These are phyloP conservation scores for Leccinum variicolor DNA, from an alignment of 768 basidiomycete genomes.

Conservation along the genomic window DNA sequence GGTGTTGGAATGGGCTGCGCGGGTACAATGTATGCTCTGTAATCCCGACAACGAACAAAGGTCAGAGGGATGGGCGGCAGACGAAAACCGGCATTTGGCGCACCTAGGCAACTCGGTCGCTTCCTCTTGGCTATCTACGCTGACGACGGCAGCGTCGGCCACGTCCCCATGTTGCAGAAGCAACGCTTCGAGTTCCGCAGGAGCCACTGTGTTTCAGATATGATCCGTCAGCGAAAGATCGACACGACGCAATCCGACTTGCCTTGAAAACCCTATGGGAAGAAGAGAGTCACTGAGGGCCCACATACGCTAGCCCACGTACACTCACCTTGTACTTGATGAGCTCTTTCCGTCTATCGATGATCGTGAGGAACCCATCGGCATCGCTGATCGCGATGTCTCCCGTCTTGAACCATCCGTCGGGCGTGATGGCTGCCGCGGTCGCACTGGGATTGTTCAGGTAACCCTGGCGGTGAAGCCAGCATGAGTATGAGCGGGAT, in stretches of 20 bases:
- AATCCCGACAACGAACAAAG: background rate
- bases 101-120: slow-evolving; percentile 82
- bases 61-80: background rate
- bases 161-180: slow-evolving; percentile 73
- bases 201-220: slow-evolving; percentile 53
- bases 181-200: slow-evolving; percentile 80
- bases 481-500: background rate
- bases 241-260: slow-evolving; percentile 3
- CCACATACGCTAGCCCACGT: background rate
- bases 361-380: slow-evolving; percentile 73
- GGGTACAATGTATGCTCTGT: slow-evolving; percentile 46
- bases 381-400: slow-evolving; percentile 67
- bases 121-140: slow-evolving; percentile 59
- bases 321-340: slow-evolving; percentile 65
- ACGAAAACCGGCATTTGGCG: background rate
- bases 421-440: slow-evolving; percentile 58
- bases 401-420: slow-evolving; percentile 88
- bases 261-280: slow-evolving; percentile 71
- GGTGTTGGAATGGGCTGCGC: slow-evolving; percentile 18
- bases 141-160: slow-evolving; percentile 80
- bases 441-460: slow-evolving; percentile 72
- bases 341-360: slow-evolving; percentile 71
- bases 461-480: slow-evolving; percentile 54
- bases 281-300: background rate
- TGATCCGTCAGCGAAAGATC: background rate